phyloP scores from a whole-genome alignment of 345 rosid species.

The Mercurialis annua region DNA sequence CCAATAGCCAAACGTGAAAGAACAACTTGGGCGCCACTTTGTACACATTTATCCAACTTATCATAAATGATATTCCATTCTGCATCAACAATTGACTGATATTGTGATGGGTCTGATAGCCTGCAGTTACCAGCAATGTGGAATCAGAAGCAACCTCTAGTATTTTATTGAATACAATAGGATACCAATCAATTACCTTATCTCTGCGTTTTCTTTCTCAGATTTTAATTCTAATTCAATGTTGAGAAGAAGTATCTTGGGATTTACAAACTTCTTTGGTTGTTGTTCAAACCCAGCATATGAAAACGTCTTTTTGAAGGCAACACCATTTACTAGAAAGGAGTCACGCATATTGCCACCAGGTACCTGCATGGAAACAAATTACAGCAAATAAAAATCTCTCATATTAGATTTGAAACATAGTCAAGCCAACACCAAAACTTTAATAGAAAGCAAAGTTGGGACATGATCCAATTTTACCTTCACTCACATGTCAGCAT shows the following conservation, averaged over 20 bases:
- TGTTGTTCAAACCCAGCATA: conserved; percentile 99
- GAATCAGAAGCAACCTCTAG: conserved; percentile 9
- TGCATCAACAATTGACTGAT: conserved; percentile 99
- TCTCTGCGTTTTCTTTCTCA: conserved; percentile 99
- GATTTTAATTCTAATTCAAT: conserved; percentile 95
- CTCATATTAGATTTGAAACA: not conserved
- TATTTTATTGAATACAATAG: conserved; percentile 1
- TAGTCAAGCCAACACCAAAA: not conserved
- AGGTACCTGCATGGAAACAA: conserved; percentile 56
- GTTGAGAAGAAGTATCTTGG: conserved; percentile 79
- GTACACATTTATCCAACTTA: conserved; percentile 91
- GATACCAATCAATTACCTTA: conserved; percentile 47
- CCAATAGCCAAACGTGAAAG: conserved; percentile 98
- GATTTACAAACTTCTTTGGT: conserved; percentile 83
- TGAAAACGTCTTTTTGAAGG: conserved; percentile 98
- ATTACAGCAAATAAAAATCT: conserved; percentile 10
- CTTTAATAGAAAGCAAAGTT: not conserved
- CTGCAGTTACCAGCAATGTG: conserved; percentile 37
- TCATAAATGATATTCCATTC: conserved; percentile 99
- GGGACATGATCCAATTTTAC: too few relatives aligned
- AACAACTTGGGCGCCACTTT: conserved; percentile 93
- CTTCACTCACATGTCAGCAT: too few relatives aligned
- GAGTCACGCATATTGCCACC: conserved; percentile 98
- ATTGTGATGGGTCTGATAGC: conserved; percentile 90
- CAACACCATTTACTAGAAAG: conserved; percentile 94